Evolutionary conservation across 257 asterid species (phyloP).

Genomic region (Scutellaria minor): DNA sequence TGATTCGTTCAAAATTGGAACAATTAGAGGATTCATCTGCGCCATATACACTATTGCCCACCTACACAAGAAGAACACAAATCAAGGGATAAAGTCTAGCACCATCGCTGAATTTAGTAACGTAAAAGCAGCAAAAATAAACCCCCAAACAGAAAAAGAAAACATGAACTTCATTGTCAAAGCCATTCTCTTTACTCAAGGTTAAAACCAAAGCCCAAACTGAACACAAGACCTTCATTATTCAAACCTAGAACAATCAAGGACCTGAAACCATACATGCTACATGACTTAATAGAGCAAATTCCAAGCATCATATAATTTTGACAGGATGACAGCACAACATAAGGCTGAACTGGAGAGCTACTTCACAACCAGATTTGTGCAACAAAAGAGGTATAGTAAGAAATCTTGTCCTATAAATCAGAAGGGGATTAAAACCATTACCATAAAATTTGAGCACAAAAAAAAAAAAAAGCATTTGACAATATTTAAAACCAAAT

Average conservation of each 20-base stretch:
- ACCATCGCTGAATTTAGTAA: slow-evolving; percentile 8
- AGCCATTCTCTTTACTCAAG: slow-evolving; percentile 1
- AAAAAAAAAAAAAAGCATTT: background rate
- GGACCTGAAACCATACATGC: background rate
- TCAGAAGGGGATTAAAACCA: background rate
- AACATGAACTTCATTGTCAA: background rate
- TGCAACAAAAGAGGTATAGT: no score
- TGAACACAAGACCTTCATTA: background rate
- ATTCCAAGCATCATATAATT: background rate
- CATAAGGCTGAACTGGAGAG: background rate
- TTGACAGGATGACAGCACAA: slow-evolving; percentile 17
- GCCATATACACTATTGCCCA: slow-evolving; percentile 94
- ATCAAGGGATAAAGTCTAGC: slow-evolving; percentile 3
- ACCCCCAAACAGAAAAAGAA: background rate
- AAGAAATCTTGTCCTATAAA: background rate
- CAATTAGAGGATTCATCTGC: slow-evolving; percentile 90
- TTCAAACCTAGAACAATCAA: background rate
- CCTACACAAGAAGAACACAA: slow-evolving; percentile 47
- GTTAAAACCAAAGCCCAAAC: slow-evolving; percentile 15
- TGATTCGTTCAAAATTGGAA: slow-evolving; percentile 72
- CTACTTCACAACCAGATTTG: slow-evolving; percentile 4
- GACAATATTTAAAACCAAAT: slow-evolving; percentile 23
- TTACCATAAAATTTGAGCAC: background rate
- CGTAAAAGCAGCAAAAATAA: background rate
- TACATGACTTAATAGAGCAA: slow-evolving; percentile 15